Evolutionary conservation across 345 rosid genomes (phyloP).

Genomic region (Syzygium grande): DNA sequence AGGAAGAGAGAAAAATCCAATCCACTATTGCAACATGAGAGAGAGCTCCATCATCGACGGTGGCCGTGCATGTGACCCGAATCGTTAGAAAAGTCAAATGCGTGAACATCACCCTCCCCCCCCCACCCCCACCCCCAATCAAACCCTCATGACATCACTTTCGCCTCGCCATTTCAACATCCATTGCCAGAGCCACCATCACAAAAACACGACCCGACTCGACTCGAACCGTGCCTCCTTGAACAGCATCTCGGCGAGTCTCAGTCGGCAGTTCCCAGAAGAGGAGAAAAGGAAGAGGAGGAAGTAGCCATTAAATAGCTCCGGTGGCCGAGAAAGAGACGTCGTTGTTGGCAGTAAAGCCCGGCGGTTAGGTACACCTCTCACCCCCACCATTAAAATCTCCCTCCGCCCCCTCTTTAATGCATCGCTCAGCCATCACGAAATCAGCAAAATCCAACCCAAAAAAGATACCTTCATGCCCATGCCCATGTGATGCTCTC

Average conservation of each 20-base stretch:
- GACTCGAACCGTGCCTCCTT: background rate
- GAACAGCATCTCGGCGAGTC: background rate
- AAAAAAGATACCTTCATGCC: background rate
- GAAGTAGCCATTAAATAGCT: background rate
- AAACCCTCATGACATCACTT: background rate
- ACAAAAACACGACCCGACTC: background rate
- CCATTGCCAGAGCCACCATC: background rate
- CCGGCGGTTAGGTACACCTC: constrained; percentile 1
- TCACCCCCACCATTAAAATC: background rate
- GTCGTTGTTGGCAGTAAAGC: background rate
- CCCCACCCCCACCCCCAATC: no score
- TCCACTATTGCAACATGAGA: background rate
- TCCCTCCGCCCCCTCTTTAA: background rate
- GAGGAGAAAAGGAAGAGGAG: background rate
- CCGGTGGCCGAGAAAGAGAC: background rate
- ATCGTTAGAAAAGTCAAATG: background rate
- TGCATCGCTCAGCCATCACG: background rate
- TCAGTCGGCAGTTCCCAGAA: background rate
- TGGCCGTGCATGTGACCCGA: background rate
- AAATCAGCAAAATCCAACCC: background rate
- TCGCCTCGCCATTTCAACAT: background rate
- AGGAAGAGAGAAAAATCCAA: background rate
- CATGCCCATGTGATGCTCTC: background rate
- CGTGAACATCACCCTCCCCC: background rate
- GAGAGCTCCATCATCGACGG: background rate